A percentile compares a stretch with the other conserved stretches of the same genome.
These are phyloP conservation scores for Globisporangium irregulare DNA, from an alignment of 352 stramenopile genomes.

Conservation along the genomic window DNA sequence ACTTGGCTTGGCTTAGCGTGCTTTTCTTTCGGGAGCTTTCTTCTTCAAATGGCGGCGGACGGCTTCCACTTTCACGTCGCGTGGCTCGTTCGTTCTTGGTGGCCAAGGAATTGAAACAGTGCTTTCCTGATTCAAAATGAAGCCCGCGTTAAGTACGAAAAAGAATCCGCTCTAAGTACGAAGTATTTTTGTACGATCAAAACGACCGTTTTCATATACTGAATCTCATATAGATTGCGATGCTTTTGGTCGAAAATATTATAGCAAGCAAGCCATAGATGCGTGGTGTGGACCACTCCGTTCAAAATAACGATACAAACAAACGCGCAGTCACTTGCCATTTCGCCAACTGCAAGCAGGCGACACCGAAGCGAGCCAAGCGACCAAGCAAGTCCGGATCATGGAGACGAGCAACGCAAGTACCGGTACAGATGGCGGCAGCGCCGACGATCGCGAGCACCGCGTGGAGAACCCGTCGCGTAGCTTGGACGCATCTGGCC, in stretches of 20 bases:
- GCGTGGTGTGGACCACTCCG: too few relatives aligned
- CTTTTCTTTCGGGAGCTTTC: background rate
- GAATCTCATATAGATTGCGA: too few relatives aligned
- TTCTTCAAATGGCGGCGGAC: background rate
- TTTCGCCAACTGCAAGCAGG: conserved; percentile 2
- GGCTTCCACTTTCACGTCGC: background rate
- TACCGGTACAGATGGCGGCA: background rate
- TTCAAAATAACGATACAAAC: background rate
- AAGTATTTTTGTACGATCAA: too few relatives aligned
- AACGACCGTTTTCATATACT: too few relatives aligned
- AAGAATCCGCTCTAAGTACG: too few relatives aligned
- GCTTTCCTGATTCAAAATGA: background rate
- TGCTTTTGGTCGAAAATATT: too few relatives aligned
- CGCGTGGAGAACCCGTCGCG: conserved; percentile 24
- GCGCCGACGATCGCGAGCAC: conserved; percentile 4
- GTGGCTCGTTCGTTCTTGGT: background rate
- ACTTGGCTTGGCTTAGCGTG: too few relatives aligned
- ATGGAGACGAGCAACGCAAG: conserved; percentile 4
- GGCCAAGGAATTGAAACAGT: background rate
- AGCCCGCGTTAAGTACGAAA: background rate
- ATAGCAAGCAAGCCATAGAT: too few relatives aligned
- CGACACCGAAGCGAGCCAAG: background rate
- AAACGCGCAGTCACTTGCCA: background rate
- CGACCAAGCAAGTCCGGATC: background rate
- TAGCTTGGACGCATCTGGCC: conserved; percentile 24